Base-by-base conservation (phyloP, 2,329 filamentous ascomycete species). In the Incumbomyces delicatus region DNA sequence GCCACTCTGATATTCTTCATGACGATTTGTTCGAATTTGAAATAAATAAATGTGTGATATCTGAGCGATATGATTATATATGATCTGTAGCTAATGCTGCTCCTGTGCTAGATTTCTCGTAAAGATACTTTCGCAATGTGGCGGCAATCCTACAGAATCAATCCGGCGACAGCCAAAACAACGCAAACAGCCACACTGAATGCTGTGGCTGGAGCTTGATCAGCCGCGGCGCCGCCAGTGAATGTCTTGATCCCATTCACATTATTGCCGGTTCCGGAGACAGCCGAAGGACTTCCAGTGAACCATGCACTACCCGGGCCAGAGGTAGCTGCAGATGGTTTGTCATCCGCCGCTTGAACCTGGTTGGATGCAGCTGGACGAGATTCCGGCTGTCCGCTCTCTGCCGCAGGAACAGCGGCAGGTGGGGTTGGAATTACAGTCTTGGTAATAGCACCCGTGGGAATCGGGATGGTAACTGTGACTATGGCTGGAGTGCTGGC, bases 181-280 rank as follows among this genome's bases (percentile, higher is more conserved):
- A 53, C 39, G 18, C 54, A 54, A 11, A 46, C 44, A 6, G 48
- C 52, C 14, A 55, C 50, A 41, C 50, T 53, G 46, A 52, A 22
- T 11, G 47, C 22, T 2, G 48, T 49, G 31, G 49, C 49, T 8
- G 54, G 50, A 4, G 54, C 40, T 35, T 52, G 41, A 14, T 52
- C 49, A 14, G 50, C 40, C 13, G 53, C 49, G 14, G 47, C 50
- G 29, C 30, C 53, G 20, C 53, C 53, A 5, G 52, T 56, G 47
- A 52, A 56, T 8, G 53, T 33, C 13, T 50, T 44, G 12, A 53
- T 27, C 10, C 33, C 13, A 37, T 43, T 31, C 34, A 33, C 1
- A 42, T 35, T n/a, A 38, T 41, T 20, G 41, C 20, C 10, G 34
- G 34, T 22, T 41, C 30, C 12, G 39, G 35, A 22, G 38, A 17